Evolutionary conservation across 768 basidiomycete genomes (phyloP).

Genomic region (Lentinus brumalis): DNA sequence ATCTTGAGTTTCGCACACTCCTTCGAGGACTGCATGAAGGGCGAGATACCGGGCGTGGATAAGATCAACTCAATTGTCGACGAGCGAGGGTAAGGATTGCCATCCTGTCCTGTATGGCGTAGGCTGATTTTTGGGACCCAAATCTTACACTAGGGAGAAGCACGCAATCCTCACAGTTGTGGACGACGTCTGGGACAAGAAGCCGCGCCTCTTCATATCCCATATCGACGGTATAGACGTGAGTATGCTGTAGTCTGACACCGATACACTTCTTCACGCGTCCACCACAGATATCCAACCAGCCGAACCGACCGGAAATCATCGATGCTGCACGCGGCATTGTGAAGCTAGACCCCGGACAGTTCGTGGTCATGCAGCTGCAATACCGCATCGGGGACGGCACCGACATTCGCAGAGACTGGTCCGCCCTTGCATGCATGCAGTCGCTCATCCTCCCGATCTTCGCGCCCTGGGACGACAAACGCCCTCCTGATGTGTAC

Average conservation of each 20-base stretch:
- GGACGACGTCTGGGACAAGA: slow-evolving; percentile 5
- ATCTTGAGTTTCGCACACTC: slow-evolving; percentile 1
- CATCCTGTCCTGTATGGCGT: not conserved
- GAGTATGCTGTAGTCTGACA: not conserved
- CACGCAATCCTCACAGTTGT: not conserved
- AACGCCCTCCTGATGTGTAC: too few relatives aligned
- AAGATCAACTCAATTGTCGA: not conserved
- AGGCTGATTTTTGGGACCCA: not conserved
- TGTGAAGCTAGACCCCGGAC: slow-evolving; percentile 1
- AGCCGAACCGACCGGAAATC: not conserved
- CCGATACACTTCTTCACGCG: not conserved
- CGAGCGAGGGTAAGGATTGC: not conserved
- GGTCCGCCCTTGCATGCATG: slow-evolving; percentile 1
- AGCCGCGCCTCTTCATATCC: not conserved
- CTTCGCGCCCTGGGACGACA: slow-evolving; percentile 3
- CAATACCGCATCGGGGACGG: slow-evolving; percentile 13
- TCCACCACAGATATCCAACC: not conserved
- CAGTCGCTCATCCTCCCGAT: slow-evolving; percentile 1
- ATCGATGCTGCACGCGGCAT: not conserved
- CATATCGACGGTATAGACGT: slow-evolving; percentile 6
- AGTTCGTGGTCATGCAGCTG: slow-evolving; percentile 7
- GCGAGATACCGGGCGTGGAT: not conserved
- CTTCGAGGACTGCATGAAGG: not conserved
- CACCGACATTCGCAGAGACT: not conserved
- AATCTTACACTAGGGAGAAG: not conserved